These are phyloP conservation scores for Saccharomyces jurei DNA, from an alignment of 805 yeast species.

Conservation along the genomic window DNA sequence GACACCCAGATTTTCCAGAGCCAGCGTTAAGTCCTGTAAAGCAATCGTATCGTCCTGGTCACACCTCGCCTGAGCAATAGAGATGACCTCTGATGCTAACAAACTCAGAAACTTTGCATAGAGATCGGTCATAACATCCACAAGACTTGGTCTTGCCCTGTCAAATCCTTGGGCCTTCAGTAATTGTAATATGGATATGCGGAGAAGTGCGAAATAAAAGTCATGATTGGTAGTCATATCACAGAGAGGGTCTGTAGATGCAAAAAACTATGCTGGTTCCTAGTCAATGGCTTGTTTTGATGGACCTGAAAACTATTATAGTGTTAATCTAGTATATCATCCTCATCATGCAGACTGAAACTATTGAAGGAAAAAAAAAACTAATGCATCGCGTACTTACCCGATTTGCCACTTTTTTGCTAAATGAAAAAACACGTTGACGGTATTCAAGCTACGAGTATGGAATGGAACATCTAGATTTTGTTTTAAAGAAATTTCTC, in stretches of 20 bases:
- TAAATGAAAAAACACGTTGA: neutral
- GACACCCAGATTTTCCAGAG: slow-evolving; percentile 55
- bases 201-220: slow-evolving; percentile 39
- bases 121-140: slow-evolving; percentile 73
- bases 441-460: neutral
- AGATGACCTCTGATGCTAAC: slow-evolving; percentile 42
- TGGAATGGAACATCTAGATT: neutral
- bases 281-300: neutral
- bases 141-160: slow-evolving; percentile 57
- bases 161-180: slow-evolving; percentile 81
- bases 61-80: slow-evolving; percentile 40
- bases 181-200: slow-evolving; percentile 45
- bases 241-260: neutral
- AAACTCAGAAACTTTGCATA: slow-evolving; percentile 55
- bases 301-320: neutral
- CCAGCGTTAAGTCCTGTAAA: slow-evolving; percentile 60
- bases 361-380: neutral
- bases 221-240: slow-evolving; percentile 27
- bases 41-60: slow-evolving; percentile 39
- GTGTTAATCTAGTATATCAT: neutral
- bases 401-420: neutral
- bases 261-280: neutral
- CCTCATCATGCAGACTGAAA: neutral
- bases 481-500: neutral
- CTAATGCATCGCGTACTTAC: neutral